Base-by-base conservation (phyloP, 2,329 filamentous ascomycete genomes). In the Cercospora sojina region DNA sequence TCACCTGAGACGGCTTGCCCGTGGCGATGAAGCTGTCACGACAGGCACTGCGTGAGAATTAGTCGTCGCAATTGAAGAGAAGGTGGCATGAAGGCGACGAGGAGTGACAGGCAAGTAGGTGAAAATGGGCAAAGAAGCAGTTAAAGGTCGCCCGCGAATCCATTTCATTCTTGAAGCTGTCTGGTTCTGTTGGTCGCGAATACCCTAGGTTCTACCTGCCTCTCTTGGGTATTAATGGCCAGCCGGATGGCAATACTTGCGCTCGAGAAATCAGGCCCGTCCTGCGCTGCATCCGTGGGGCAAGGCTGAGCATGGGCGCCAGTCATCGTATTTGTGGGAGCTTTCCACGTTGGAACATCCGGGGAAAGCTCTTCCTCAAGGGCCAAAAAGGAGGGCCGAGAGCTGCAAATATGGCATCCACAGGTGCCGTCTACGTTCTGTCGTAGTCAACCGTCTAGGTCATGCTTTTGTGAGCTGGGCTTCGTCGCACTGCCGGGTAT, bases 401-500 rank as follows among this genome's bases (percentile, higher is more conserved):
- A 35, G 18, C 12, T 57, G 53, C 53, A 35, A 31, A 20, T 23
- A 2, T 23, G 53, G 5, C 53, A 23, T 18, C 16, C 27, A 12
- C 29, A 57, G 53, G 16, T 31, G 58, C 35, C 58, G n/a, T 47
- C 32, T 60, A 25, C 38, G 41, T 47, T 29, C 58, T 47, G 58
- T 47, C 41, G 25, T 60, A 23, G 31, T 25, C 35, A 25, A 9
- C 32, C 58, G 27, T 60, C 23, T 49, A 47, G 35, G 38, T 60
- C 58, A 38, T 60, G 41, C 38, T 49, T 60, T 41, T 43, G 20
- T 38, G 47, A 32, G 25, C 53, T 16, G 13, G 23, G 47, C 25
- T 29, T 27, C 32, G 38, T 20, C 31, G 31, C 51, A 61, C 49
- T 32, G 62, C 58, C 53, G 47, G 27, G 60, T 67, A 38, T 58